These are phyloP conservation scores for Macrolepiota dolichaula DNA, from an alignment of 768 basidiomycete genomes.

Conservation along the genomic window DNA sequence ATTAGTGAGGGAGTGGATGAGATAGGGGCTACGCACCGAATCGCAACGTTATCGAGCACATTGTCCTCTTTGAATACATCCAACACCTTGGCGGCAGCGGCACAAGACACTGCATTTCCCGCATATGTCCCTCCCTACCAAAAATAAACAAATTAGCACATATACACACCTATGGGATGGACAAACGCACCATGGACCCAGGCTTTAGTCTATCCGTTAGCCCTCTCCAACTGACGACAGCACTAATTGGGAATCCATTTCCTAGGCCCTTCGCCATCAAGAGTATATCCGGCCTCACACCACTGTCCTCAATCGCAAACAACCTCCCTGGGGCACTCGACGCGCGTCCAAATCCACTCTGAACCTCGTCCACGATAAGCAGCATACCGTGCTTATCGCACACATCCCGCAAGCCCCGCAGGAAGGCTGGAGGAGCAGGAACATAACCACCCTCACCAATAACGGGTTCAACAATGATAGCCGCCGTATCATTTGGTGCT, in stretches of 20 bases:
- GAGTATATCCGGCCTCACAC: conserved; percentile 85
- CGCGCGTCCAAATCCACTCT: conserved; percentile 87
- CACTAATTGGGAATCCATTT: conserved; percentile 93
- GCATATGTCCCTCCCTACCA: conserved; percentile 71
- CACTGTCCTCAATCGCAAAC: conserved; percentile 81
- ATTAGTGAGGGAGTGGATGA: not conserved
- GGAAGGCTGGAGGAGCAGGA: conserved; percentile 75
- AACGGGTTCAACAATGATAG: conserved; percentile 91
- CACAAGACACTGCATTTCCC: conserved; percentile 89
- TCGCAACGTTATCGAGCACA: conserved; percentile 74
- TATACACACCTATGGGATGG: not conserved
- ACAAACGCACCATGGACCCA: conserved; percentile 66
- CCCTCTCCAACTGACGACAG: conserved; percentile 75
- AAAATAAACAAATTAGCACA: conserved; percentile 8
- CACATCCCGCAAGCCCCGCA: conserved; percentile 75
- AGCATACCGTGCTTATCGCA: conserved; percentile 87
- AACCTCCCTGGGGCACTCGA: conserved; percentile 46
- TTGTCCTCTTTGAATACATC: conserved; percentile 77
- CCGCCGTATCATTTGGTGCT: conserved; percentile 82
- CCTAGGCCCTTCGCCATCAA: conserved; percentile 89
- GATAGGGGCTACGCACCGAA: conserved; percentile 44
- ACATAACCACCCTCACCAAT: conserved; percentile 97
- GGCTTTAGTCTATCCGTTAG: conserved; percentile 75
- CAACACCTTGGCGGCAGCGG: conserved; percentile 80
- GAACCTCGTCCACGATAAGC: conserved; percentile 84